Conservation (phyloP, 352 stramenopile genomes). For the Globisporangium okanoganense region DNA sequence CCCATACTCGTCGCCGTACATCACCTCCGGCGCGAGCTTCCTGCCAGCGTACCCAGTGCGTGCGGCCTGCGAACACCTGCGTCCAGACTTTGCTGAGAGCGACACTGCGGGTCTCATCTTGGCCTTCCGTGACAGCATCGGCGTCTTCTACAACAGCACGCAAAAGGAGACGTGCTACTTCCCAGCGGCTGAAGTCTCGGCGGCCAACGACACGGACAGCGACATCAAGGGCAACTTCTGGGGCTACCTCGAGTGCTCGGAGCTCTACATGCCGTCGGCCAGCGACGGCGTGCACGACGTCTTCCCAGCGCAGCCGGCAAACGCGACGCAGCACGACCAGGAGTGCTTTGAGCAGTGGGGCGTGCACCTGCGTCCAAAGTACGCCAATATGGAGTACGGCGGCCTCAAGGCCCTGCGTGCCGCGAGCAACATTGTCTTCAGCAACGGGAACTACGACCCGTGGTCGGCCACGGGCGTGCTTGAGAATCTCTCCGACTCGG, state of each 20-base stretch:
- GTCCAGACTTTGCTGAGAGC: slow-evolving; percentile 37
- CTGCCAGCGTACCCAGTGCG: slow-evolving; percentile 37
- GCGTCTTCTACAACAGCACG: slow-evolving; percentile 45
- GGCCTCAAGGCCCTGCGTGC: slow-evolving; percentile 39
- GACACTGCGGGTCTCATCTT: slow-evolving; percentile 23
- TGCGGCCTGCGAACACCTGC: slow-evolving; percentile 29
- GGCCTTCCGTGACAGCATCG: slow-evolving; percentile 34
- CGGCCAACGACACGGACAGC: slow-evolving; percentile 23
- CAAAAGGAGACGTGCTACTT: slow-evolving; percentile 30
- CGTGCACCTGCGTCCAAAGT: slow-evolving; percentile 34
- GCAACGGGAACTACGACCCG: slow-evolving; percentile 59
- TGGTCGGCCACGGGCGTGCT: slow-evolving; percentile 53
- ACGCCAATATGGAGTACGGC: too few species aligned
- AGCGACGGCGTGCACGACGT: slow-evolving; percentile 40
- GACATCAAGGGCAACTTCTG: slow-evolving; percentile 32
- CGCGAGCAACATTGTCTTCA: slow-evolving; percentile 67
- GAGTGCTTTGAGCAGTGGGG: slow-evolving; percentile 36
- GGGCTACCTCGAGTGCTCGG: slow-evolving; percentile 46
- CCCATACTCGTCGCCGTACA: slow-evolving; percentile 47
- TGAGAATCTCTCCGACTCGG: slow-evolving; percentile 30
- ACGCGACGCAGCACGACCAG: slow-evolving; percentile 27
- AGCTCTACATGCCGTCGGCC: slow-evolving; percentile 45
- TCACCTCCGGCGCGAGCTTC: slow-evolving; percentile 35
- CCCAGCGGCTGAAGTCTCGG: slow-evolving; percentile 21
- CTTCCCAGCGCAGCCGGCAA: slow-evolving; percentile 24